phyloP scores from a whole-genome alignment of 495 filamentous ascomycete genomes.

The Aspergillus heteromorphus region DNA sequence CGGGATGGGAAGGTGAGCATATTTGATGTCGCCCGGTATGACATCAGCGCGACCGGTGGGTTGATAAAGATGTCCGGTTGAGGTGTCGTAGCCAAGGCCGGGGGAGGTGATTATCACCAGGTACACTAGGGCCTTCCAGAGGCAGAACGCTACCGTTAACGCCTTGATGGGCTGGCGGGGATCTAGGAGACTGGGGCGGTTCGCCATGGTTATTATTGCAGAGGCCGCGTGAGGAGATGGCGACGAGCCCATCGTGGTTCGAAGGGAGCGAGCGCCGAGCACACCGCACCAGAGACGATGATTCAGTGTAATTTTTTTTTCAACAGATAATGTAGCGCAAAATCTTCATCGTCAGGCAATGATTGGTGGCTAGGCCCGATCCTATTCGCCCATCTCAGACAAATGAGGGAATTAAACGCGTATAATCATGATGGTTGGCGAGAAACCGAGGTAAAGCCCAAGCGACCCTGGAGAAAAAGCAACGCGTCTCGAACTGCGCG shows the following conservation, averaged over 20 bases:
- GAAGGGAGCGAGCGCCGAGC: not conserved
- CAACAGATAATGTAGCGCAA: not conserved
- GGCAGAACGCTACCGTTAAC: constrained; percentile 32
- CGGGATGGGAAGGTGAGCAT: constrained; percentile 20
- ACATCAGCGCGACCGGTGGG: constrained; percentile 7
- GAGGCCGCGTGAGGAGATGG: not conserved
- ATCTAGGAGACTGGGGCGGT: constrained; percentile 23
- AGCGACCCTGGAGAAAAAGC: not conserved
- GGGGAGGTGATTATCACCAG: constrained; percentile 57
- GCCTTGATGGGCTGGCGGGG: constrained; percentile 30
- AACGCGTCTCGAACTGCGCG: not conserved
- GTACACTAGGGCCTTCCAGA: constrained; percentile 74
- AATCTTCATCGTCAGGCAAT: not conserved
- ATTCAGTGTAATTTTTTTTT: not conserved
- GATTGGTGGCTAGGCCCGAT: not conserved
- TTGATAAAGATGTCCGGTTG: constrained; percentile 55
- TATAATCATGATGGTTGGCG: not conserved
- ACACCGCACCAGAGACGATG: not conserved
- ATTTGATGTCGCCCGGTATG: constrained; percentile 4
- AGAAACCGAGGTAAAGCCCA: not conserved
- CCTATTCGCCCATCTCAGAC: not conserved
- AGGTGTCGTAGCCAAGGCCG: constrained; percentile 84
- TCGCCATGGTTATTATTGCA: not conserved
- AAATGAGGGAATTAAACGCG: not conserved
- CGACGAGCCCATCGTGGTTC: constrained; percentile 9